phyloP scores from a whole-genome alignment of 1,284 basidiomycete species.

The Moniliella sp. region DNA sequence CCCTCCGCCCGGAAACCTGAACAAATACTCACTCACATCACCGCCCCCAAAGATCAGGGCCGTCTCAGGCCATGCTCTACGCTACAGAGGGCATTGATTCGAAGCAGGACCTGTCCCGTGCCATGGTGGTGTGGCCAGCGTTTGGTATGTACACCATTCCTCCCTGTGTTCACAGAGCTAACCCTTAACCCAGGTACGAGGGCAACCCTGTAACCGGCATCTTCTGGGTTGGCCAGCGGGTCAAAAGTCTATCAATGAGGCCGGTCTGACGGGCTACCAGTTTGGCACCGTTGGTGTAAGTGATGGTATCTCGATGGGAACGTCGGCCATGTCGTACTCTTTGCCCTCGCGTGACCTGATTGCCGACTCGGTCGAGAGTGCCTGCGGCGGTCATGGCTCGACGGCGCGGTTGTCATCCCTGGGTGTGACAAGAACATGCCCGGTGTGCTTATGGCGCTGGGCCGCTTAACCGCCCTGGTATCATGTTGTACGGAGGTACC shows the following conservation, averaged over 20 bases:
- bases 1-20: too few species aligned
- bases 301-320: constrained; percentile 33
- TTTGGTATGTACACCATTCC: constrained; percentile 12
- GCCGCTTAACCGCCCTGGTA: constrained; percentile 29
- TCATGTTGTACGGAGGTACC: constrained; percentile 33
- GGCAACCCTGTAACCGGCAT: constrained; percentile 33
- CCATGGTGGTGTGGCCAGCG: constrained; percentile 30
- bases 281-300: constrained; percentile 30
- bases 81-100: constrained; percentile 24
- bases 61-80: constrained; percentile 32
- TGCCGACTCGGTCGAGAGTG: constrained; percentile 29
- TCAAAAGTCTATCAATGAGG: constrained; percentile 18
- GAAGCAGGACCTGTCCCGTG: constrained; percentile 25
- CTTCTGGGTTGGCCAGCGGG: constrained; percentile 24
- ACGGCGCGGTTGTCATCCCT: constrained; percentile 26
- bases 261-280: constrained; percentile 31
- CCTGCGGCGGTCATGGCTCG: constrained; percentile 32
- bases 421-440: constrained; percentile 35
- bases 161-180: background rate
- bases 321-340: constrained; percentile 30
- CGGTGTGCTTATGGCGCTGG: constrained; percentile 31
- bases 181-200: constrained; percentile 15
- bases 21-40: constrained; percentile 22
- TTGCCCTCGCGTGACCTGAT: constrained; percentile 29
- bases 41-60: constrained; percentile 29